Evolutionary conservation across 2,329 filamentous ascomycete species (phyloP).

Genomic region (Colletotrichum liaoningense): DNA sequence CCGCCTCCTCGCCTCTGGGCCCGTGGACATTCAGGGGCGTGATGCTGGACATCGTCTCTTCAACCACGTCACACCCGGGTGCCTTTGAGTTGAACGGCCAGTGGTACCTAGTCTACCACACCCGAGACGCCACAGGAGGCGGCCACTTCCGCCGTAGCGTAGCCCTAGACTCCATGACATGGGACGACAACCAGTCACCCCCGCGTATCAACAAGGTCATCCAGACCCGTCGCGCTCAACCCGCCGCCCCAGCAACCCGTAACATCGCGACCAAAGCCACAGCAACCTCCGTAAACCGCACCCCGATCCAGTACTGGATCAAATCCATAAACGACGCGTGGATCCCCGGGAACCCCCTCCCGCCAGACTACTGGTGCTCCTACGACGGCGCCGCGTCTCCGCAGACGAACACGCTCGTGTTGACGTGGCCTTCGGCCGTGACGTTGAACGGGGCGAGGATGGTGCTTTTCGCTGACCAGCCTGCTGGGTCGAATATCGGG

Average conservation of each 20-base stretch:
- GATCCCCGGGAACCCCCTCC: constrained; percentile 45
- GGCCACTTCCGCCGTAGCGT: no score
- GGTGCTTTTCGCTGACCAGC: constrained; percentile 45
- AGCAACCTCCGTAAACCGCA: constrained; percentile 40
- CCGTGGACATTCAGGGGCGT: no score
- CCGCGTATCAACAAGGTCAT: constrained; percentile 43
- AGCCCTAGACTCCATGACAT: neutral
- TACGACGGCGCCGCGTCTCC: constrained; percentile 46
- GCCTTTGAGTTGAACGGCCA: no score
- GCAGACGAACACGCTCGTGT: constrained; percentile 42
- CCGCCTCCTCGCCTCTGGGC: no score
- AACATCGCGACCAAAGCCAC: constrained; percentile 46
- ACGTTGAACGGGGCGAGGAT: constrained; percentile 44
- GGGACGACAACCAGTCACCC: constrained; percentile 43
- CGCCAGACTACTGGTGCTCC: constrained; percentile 51
- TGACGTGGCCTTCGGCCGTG: constrained; percentile 44
- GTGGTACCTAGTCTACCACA: no score
- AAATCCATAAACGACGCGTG: constrained; percentile 47
- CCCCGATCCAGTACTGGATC: constrained; percentile 52
- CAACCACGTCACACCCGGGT: no score
- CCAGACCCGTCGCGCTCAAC: constrained; percentile 42
- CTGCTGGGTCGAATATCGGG: constrained; percentile 43
- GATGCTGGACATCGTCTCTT: no score
- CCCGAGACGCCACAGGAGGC: no score
- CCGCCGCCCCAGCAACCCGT: constrained; percentile 41